Base-by-base conservation (phyloP, 1,284 basidiomycete species). In the Naganishia sp. region DNA sequence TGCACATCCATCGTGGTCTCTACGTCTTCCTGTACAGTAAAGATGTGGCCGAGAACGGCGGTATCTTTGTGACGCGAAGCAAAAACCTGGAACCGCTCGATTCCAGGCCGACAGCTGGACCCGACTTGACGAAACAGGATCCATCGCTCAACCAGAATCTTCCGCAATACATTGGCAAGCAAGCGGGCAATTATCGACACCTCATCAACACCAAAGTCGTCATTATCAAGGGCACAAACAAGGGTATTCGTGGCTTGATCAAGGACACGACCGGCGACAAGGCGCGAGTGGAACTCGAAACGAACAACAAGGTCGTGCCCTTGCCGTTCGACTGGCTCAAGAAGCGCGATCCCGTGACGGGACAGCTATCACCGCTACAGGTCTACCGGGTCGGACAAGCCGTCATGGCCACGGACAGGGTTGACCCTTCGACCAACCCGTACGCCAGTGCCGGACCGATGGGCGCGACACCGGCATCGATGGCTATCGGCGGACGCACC, bases 81-180 rank as follows among this genome's bases (percentile, higher is more conserved):
- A 70, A 73, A 32, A 69, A 74, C 46, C 72, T 79, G n/a, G 73
- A 74, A 65, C 77, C 74, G 23, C 71, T 71, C n/a, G 64, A 67
- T 31, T 75, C 79, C 18, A 76, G 92, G 32, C 86, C 90, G 3
- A 85, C 88, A 50, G 88, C 86, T 67, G 83, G 83, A 7, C 83
- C 85, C 7, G 94, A 98, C 79, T 82, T 94, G n/a, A 89, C 90
- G n/a, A 94, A 95, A 81, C 90, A 95, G 88, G 98, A 98, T 77
- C 94, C 95, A 7, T 86, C 89, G 1, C 77, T 93, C 54, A 74
- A 78, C 45, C 72, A 74, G 46, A 74, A 76, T 52, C 67, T 77
- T n/a, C 75, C 75, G 3, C 64, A 65, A 66, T 63, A 49, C 60
- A 54, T 31, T 31, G 68, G 66, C 45, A 77, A 86, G 82, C 69